phyloP scores from a whole-genome alignment of 371 early-diverging fungal genomes.

The Zychaea mexicana region DNA sequence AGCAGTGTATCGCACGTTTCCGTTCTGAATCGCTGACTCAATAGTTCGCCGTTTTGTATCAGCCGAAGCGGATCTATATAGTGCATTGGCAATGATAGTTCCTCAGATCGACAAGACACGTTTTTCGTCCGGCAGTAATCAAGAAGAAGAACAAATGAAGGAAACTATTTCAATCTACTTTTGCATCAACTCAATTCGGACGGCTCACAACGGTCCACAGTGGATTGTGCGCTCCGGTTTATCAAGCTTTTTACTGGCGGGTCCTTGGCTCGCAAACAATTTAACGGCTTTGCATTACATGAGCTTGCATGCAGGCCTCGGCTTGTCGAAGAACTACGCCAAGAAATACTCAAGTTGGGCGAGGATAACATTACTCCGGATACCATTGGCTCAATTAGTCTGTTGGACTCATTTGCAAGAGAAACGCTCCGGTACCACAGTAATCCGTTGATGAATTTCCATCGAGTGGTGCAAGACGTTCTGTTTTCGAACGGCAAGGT shows the following conservation, averaged over 20 bases:
- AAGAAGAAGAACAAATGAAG: neutral
- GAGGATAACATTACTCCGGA: constrained; percentile 21
- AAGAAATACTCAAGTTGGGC: constrained; percentile 16
- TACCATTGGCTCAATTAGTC: constrained; percentile 26
- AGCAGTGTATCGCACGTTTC: neutral
- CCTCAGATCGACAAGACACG: too few species aligned
- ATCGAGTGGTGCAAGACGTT: constrained; percentile 32
- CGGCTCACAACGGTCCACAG: neutral
- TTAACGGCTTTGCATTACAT: too few species aligned
- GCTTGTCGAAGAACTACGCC: constrained; percentile 23
- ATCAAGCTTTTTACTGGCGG: neutral
- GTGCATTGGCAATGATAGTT: neutral
- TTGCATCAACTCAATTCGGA: neutral
- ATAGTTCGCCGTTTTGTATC: neutral
- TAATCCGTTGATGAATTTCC: constrained; percentile 30
- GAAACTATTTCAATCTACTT: neutral
- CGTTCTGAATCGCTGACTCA: neutral
- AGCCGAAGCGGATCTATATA: neutral
- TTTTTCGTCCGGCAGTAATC: neutral
- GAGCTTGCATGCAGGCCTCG: constrained; percentile 33
- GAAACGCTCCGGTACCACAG: constrained; percentile 42
- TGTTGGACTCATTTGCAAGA: constrained; percentile 54
- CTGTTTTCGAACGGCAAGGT: constrained; percentile 41
- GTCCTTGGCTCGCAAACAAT: too few species aligned
- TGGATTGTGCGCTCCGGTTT: neutral